Percentiles rank a stretch among this genome's conserved stretches.
These are phyloP conservation scores for Geosmithia morbida DNA, from an alignment of 2,329 filamentous ascomycete genomes.

Conservation along the genomic window DNA sequence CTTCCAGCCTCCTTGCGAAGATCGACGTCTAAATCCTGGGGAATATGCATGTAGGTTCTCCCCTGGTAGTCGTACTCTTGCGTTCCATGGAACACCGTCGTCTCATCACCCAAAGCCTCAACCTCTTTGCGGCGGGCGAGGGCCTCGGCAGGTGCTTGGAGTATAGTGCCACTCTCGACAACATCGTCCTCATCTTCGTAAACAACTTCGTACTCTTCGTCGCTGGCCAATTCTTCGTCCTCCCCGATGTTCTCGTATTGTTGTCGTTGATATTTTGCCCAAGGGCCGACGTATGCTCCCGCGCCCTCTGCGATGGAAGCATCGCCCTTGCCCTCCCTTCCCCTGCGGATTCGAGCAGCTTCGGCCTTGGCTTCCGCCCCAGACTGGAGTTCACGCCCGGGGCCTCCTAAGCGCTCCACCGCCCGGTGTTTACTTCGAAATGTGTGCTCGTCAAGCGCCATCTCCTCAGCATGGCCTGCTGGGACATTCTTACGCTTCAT, in stretches of 20 bases:
- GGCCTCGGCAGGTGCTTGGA: conserved; percentile 39
- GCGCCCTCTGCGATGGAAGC: conserved; percentile 74
- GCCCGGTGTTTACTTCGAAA: conserved; percentile 82
- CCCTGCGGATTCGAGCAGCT: conserved; percentile 51
- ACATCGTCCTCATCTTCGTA: conserved; percentile 61
- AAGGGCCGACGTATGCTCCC: conserved; percentile 82
- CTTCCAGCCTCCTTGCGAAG: conserved; percentile 69
- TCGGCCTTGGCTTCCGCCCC: conserved; percentile 52
- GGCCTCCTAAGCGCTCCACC: conserved; percentile 51
- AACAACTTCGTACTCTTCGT: conserved; percentile 65
- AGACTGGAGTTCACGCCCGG: conserved; percentile 39
- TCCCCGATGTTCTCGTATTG: conserved; percentile 61
- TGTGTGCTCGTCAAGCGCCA: conserved; percentile 75
- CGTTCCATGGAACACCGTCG: conserved; percentile 72
- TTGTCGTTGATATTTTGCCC: conserved; percentile 68
- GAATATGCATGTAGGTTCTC: conserved; percentile 93
- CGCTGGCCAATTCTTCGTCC: conserved; percentile 63
- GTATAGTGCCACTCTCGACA: conserved; percentile 47
- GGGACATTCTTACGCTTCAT: conserved; percentile 69
- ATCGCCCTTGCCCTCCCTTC: conserved; percentile 74
- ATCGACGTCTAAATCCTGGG: conserved; percentile 78
- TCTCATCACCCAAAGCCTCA: conserved; percentile 55
- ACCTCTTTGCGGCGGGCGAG: conserved; percentile 41
- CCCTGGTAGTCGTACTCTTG: conserved; percentile 87
- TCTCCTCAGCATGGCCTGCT: conserved; percentile 80